phyloP scores from a whole-genome alignment of 2,329 filamentous ascomycete genomes.

The Myriosclerotinia duriaeana region DNA sequence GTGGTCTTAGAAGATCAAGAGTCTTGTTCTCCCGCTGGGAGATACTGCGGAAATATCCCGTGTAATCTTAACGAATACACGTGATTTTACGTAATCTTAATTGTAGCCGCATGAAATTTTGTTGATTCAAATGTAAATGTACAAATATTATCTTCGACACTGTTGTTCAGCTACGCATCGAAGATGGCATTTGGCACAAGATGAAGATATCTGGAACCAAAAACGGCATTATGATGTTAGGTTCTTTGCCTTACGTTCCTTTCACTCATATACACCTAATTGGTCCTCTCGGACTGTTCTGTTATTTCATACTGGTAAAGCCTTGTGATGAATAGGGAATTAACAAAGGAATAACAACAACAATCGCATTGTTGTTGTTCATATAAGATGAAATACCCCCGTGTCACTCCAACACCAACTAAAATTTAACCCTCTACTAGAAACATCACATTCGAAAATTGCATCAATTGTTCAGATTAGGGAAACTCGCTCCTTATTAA shows the following conservation, averaged over 20 bases:
- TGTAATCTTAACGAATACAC: background rate
- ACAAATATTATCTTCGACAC: too few species aligned
- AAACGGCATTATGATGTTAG: background rate
- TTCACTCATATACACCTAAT: background rate
- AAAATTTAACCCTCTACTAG: too few species aligned
- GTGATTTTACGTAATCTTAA: slow-evolving; percentile 5
- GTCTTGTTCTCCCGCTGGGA: background rate
- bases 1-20: too few species aligned
- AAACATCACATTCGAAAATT: background rate
- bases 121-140: background rate
- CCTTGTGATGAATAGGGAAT: background rate
- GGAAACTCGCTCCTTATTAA: background rate
- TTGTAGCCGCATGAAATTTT: background rate
- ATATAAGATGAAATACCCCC: background rate
- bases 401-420: background rate
- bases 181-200: too few species aligned
- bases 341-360: background rate
- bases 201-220: too few species aligned
- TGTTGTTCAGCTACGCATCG: too few species aligned
- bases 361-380: background rate
- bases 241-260: background rate
- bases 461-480: background rate
- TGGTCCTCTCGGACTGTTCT: background rate
- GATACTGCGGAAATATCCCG: background rate
- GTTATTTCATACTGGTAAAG: background rate